A percentile compares a stretch with the other conserved stretches of the same genome.
phyloP scores from a whole-genome alignment of 2,329 filamentous ascomycete species.

The Davidsoniella virescens region DNA sequence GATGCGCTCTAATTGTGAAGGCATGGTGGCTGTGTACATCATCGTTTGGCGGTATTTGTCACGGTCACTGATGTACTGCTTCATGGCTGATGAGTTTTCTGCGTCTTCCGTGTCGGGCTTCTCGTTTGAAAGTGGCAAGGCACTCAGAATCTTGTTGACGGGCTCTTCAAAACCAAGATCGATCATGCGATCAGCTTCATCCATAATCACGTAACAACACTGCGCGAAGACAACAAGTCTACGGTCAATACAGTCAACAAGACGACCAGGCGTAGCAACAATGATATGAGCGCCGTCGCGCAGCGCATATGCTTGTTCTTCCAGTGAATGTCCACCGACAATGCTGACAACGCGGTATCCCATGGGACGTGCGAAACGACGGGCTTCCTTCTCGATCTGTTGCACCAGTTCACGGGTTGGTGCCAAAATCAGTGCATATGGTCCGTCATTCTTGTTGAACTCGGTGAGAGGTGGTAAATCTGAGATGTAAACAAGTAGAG shows the following conservation, averaged over 20 bases:
- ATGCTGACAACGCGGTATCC: constrained; percentile 94
- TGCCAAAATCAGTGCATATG: constrained; percentile 91
- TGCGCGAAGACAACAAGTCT: constrained; percentile 84
- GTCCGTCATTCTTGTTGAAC: constrained; percentile 78
- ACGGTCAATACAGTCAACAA: constrained; percentile 92
- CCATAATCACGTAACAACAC: constrained; percentile 98
- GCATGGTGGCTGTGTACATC: constrained; percentile 99
- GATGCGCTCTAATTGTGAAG: constrained; percentile 77
- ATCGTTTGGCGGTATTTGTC: constrained; percentile 90
- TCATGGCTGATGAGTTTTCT: constrained; percentile 76
- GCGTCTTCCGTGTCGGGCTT: constrained; percentile 90
- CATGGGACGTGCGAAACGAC: constrained; percentile 77
- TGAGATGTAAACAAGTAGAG: constrained; percentile 85
- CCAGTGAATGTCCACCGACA: constrained; percentile 89
- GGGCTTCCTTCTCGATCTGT: constrained; percentile 88
- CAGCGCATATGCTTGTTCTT: constrained; percentile 82
- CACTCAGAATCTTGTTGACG: constrained; percentile 93
- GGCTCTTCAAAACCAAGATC: constrained; percentile 96
- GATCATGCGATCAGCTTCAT: constrained; percentile 98
- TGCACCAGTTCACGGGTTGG: constrained; percentile 95
- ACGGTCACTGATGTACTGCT: constrained; percentile 53
- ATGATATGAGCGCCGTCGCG: constrained; percentile 92
- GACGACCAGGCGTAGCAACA: constrained; percentile 92
- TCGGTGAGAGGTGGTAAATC: constrained; percentile 75
- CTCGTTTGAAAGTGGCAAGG: constrained; percentile 79